phyloP scores from a whole-genome alignment of 2,329 filamentous ascomycete species.

The Phialophora expanda region DNA sequence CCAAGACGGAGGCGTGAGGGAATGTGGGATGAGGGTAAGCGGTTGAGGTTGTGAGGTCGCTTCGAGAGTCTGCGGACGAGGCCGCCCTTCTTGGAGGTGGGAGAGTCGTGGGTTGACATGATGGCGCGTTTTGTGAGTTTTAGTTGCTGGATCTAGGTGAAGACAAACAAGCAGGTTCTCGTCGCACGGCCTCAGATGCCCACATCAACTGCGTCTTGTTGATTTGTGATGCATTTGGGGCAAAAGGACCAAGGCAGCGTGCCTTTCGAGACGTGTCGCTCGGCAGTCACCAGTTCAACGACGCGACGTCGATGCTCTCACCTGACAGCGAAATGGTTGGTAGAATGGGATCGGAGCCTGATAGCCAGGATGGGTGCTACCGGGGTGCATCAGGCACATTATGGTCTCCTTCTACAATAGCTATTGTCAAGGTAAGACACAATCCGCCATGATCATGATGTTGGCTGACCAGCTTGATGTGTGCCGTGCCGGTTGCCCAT shows the following conservation, averaged over 20 bases:
- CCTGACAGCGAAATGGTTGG: constrained; percentile 26
- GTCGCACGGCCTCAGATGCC: constrained; percentile 19
- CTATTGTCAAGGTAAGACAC: constrained; percentile 4
- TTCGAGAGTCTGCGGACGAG: constrained; percentile 50
- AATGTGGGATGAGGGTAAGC: constrained; percentile 57
- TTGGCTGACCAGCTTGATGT: constrained; percentile 7
- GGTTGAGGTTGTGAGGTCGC: constrained; percentile 50
- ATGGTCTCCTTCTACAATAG: constrained; percentile 16
- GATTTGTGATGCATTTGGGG: constrained; percentile 23
- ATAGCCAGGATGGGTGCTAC: constrained; percentile 16
- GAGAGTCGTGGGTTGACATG: constrained; percentile 31
- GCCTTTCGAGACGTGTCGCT: constrained; percentile 8
- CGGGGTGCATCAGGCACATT: constrained; percentile 23
- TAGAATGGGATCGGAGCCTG: constrained; percentile 19
- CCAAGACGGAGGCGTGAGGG: constrained; percentile 64
- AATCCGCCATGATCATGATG: background rate
- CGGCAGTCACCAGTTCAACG: constrained; percentile 28
- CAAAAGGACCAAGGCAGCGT: constrained; percentile 11
- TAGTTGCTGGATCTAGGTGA: constrained; percentile 11
- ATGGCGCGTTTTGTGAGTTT: constrained; percentile 10
- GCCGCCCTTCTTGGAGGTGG: constrained; percentile 43
- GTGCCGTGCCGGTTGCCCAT: constrained; percentile 11
- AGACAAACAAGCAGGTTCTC: constrained; percentile 8
- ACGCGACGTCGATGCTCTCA: constrained; percentile 20
- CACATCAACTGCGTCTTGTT: constrained; percentile 12